A percentile compares a stretch with the other conserved stretches of the same genome.
These are phyloP conservation scores for Termitomyces sp. DNA, from an alignment of 768 basidiomycete species.

Conservation along the genomic window DNA sequence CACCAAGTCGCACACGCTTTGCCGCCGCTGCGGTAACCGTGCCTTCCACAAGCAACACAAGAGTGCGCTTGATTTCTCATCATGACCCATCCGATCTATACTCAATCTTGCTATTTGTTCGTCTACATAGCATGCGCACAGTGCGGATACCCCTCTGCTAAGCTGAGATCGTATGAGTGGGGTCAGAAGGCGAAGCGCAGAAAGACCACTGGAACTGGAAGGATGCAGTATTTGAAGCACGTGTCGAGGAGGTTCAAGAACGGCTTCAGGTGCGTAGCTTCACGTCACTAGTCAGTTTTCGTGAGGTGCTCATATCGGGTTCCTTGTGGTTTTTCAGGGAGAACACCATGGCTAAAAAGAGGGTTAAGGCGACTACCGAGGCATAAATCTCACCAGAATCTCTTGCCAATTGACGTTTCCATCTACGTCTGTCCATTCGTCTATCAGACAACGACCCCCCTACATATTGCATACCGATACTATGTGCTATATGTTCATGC, in stretches of 20 bases:
- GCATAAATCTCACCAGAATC: conserved; percentile 11
- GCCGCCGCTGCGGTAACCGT: conserved; percentile 93
- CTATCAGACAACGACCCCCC: background rate
- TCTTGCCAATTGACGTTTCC: background rate
- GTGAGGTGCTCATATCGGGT: background rate
- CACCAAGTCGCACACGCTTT: conserved; percentile 95
- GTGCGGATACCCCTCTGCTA: conserved; percentile 96
- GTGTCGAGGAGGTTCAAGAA: conserved; percentile 98
- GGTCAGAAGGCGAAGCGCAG: conserved; percentile 98
- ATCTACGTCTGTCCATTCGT: background rate
- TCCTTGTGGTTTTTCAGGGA: conserved; percentile 5
- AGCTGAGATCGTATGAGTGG: conserved; percentile 96
- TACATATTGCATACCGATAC: conserved; percentile 12
- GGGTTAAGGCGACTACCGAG: conserved; percentile 13
- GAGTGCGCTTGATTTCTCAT: conserved; percentile 37
- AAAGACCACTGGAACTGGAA: conserved; percentile 98
- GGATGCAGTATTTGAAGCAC: conserved; percentile 89
- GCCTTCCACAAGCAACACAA: conserved; percentile 99
- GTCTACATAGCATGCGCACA: conserved; percentile 72
- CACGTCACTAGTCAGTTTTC: background rate
- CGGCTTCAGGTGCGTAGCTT: conserved; percentile 71
- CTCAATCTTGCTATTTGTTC: background rate
- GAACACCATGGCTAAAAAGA: conserved; percentile 18
- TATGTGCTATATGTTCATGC: conserved; percentile 17
- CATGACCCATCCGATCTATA: background rate